Conservation (phyloP, 495 filamentous ascomycete species). For the Chaetomidium leptoderma region DNA sequence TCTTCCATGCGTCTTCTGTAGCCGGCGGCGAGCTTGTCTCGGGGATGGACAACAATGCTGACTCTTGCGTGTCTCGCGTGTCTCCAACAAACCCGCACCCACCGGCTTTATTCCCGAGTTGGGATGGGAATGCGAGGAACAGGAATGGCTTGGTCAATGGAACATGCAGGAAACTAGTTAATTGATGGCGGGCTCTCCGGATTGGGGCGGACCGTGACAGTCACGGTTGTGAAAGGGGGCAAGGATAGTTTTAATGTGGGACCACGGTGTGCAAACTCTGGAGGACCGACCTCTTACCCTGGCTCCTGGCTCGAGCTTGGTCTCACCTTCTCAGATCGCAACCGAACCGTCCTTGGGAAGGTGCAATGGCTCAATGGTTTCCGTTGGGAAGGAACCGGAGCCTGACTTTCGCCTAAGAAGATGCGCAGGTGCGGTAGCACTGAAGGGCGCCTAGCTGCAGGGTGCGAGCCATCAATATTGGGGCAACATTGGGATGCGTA, state of each 20-base stretch:
- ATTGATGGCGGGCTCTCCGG: neutral
- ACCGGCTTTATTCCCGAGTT: conserved; percentile 10
- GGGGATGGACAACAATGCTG: neutral
- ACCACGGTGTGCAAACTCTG: neutral
- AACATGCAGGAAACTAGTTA: conserved; percentile 10
- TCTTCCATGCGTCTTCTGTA: conserved; percentile 2
- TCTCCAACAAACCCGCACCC: neutral
- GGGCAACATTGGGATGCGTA: neutral
- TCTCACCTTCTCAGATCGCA: neutral
- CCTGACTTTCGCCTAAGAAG: too few species aligned
- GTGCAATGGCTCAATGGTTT: neutral
- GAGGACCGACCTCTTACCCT: too few species aligned
- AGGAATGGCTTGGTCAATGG: conserved; percentile 6
- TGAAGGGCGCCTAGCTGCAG: neutral
- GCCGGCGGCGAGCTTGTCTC: neutral
- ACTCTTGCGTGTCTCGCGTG: neutral
- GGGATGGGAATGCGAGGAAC: conserved; percentile 5
- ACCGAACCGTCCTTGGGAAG: neutral
- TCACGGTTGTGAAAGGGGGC: too few species aligned
- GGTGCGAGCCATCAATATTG: conserved; percentile 5
- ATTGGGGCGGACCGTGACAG: neutral
- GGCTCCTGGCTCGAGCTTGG: too few species aligned
- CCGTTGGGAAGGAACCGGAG: neutral
- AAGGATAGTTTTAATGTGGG: neutral
- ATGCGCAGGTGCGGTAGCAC: conserved; percentile 1